Percentiles rank a stretch among this genome's conserved stretches.
Conservation (phyloP, 495 filamentous ascomycete genomes). For the Bryoglossum gracile region DNA sequence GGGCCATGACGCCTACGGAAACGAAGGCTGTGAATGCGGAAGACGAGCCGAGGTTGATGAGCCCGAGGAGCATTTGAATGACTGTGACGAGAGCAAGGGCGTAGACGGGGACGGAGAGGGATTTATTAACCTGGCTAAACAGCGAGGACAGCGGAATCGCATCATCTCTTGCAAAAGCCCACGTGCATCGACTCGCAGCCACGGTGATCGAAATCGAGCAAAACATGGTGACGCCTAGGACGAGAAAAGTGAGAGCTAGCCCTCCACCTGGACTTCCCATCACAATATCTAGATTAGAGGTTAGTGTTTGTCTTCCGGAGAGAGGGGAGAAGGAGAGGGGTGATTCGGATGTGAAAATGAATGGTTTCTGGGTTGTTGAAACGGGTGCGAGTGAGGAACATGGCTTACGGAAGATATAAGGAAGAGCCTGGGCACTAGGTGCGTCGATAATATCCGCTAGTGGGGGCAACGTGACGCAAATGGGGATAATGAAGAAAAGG, state of each 20-base stretch:
- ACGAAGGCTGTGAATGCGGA: slow-evolving; percentile 44
- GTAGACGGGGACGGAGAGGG: slow-evolving; percentile 40
- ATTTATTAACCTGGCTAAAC: slow-evolving; percentile 28
- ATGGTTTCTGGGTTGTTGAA: too few relatives aligned
- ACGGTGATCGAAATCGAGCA: slow-evolving; percentile 43
- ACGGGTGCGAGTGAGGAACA: too few relatives aligned
- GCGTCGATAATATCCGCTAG: slow-evolving; percentile 35
- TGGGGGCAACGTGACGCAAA: slow-evolving; percentile 40
- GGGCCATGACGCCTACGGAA: slow-evolving; percentile 38
- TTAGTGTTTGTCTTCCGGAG: too few relatives aligned
- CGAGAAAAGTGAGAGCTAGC: slow-evolving; percentile 35
- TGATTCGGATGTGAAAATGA: too few relatives aligned
- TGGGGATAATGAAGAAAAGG: slow-evolving; percentile 41
- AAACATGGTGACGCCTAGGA: slow-evolving; percentile 28
- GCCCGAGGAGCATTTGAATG: slow-evolving; percentile 35
- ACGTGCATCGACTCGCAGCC: slow-evolving; percentile 43
- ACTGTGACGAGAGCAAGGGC: slow-evolving; percentile 37
- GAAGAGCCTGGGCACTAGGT: slow-evolving; percentile 37
- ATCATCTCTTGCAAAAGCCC: slow-evolving; percentile 41
- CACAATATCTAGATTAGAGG: too few relatives aligned
- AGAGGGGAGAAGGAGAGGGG: too few relatives aligned
- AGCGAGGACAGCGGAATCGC: slow-evolving; percentile 32
- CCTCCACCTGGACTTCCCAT: slow-evolving; percentile 38
- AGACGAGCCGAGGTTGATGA: slow-evolving; percentile 44
- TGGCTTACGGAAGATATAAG: slow-evolving; percentile 43